Evolutionary conservation across 805 yeast species (phyloP), one percentile per base, ranked within the genome.

Genomic region (Wickerhamiella occidentalis): DNA sequence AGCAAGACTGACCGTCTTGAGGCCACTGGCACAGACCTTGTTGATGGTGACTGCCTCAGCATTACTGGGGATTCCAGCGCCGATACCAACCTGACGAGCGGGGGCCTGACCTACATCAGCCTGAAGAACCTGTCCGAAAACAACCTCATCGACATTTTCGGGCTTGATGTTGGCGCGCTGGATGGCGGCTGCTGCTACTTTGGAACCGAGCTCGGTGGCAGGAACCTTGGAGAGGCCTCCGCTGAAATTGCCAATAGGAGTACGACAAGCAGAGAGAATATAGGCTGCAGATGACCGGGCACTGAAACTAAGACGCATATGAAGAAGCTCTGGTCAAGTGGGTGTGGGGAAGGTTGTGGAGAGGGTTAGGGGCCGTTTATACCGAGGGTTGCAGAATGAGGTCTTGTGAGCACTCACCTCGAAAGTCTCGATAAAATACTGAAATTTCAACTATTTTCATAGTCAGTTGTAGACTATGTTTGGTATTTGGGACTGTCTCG

Each of bases 71-170:
- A 88, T 73, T 9, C 96, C 96, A 13, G 96, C 82, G 59, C 78
- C 81, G 58, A 87, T 62, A 15, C 92, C 95, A 43, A 88, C 96
- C 71, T 88, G 97, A 70, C 96, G 82, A 25, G 97, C 97, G 40
- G 96, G 96, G 48, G 92, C 88, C 69, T 88, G 97, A 52, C 97
- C 97, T 51, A 82, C 78, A 61, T 85, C 84, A 53, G 95, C 97
- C 64, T 82, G 87, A 61, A 88, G 68, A 35, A 86, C 97, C 61
- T 85, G 82, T 62, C 97, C 97, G 65, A 85, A 85, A 61, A 81
- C 75, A 59, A 88, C 78, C 68, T 90, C 96, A 58, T 88, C 95
- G 50, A 84, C 90, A 54, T 75, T 80, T 28, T 52, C 54, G 28
- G 40, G 36, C 17, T 35, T 17, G 67, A 90, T 75, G 63, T 80